These are phyloP conservation scores for Poterioochromonas sp. DNA, from an alignment of 352 stramenopile genomes.

Conservation along the genomic window DNA sequence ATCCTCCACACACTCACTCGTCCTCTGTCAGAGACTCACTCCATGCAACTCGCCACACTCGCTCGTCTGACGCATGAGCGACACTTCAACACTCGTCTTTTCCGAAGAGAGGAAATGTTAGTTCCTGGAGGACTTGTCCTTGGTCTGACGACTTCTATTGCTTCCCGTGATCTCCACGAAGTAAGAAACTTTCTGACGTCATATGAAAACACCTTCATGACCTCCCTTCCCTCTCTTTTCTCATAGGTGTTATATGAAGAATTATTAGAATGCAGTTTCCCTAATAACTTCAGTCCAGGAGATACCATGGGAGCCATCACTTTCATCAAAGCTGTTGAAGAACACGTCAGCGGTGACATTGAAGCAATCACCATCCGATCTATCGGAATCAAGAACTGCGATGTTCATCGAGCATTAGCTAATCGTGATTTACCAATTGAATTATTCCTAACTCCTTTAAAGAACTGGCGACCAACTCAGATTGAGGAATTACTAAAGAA, in stretches of 20 bases:
- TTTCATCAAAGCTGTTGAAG: conserved; percentile 48
- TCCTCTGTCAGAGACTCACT: conserved; percentile 52
- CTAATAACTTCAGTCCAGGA: conserved; percentile 14
- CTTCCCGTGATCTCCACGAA: conserved; percentile 53
- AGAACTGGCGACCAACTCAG: conserved; percentile 43
- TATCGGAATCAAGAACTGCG: conserved; percentile 53
- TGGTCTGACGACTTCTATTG: conserved; percentile 46
- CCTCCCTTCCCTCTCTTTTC: neutral
- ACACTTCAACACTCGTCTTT: conserved; percentile 58
- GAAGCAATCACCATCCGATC: conserved; percentile 49
- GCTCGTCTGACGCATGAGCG: conserved; percentile 56
- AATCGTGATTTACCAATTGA: conserved; percentile 40
- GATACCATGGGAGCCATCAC: conserved; percentile 47
- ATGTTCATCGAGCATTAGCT: conserved; percentile 44
- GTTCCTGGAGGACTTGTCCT: conserved; percentile 53
- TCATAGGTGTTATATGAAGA: conserved; percentile 49
- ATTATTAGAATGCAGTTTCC: conserved; percentile 34
- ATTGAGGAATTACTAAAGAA: conserved; percentile 52
- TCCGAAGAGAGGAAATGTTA: conserved; percentile 36
- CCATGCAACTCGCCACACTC: conserved; percentile 55
- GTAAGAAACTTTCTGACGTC: neutral
- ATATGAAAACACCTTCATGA: too few relatives aligned
- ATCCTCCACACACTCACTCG: conserved; percentile 51
- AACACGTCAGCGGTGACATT: conserved; percentile 52
- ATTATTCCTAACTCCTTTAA: neutral